Base-by-base conservation (phyloP, 306 rosid species). In the Castanea crenata region DNA sequence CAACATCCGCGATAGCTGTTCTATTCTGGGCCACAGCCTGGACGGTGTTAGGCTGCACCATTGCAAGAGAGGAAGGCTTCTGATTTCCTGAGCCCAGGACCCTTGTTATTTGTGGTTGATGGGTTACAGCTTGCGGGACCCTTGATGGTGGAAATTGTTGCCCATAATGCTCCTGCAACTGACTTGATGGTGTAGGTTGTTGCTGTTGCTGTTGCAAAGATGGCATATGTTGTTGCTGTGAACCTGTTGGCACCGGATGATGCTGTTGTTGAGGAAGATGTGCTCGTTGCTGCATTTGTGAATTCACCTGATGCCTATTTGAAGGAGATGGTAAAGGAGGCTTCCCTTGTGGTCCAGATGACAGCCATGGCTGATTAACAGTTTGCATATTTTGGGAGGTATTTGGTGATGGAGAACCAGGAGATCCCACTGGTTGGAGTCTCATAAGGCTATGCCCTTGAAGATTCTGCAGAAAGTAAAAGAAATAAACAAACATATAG, bases 331-430 rank as follows among this genome's bases (percentile, higher is more conserved):
- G 94, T 74, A 93, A 80, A 69, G 97, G 99, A 80, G 99, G 99
- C 88, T 91, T 93, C 77, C 98, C 99, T 86, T 85, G 93, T 15
- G 96, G 74, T 41, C 87, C 97, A 83, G 98, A 86, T 57, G 96
- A 85, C 85, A 93, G 75, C 99, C 98, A 95, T 21, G 98, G 98
- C 85, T 95, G 98, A 82, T 88, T 95, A 78, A 85, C 80, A 71
- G 90, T 79, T 82, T 89, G 95, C 84, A 88, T 68, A 79, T 80
- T 74, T 79, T 89, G 97, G 46, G 99, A 79, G 38, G 87, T 79
- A 81, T 78, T 91, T 44, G 91, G 90, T 81, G 89, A 88, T 27
- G 91, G 78, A 4, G 90, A 77, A 44, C 86, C 87, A 55, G 97
- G 79, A 58, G 97, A 74, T 86, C 89, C 97, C 65, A 83, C 81